These are phyloP conservation scores for Cryptomeria japonica DNA, from an alignment of 75 land plant species.

Conservation along the genomic window DNA sequence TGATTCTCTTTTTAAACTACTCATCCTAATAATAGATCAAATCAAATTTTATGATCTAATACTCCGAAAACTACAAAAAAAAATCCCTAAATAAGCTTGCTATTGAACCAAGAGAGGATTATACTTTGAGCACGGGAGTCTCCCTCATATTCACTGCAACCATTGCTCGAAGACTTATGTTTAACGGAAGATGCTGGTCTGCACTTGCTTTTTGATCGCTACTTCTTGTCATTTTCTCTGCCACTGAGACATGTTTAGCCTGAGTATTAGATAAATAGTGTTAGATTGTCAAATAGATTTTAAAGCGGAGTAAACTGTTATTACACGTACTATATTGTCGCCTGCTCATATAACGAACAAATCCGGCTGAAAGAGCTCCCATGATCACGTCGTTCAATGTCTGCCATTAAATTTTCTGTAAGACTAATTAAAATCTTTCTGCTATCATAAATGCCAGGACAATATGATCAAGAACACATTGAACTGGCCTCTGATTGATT, in stretches of 20 bases:
- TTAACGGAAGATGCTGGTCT: not conserved
- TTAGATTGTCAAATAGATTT: not conserved
- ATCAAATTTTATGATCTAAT: no score
- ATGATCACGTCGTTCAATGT: constrained; percentile 80
- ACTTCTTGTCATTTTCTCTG: not conserved
- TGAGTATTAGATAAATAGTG: not conserved
- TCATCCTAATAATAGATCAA: no score
- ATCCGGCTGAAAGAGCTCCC: constrained; percentile 18
- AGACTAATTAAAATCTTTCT: not conserved
- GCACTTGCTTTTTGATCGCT: not conserved
- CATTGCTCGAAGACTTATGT: not conserved
- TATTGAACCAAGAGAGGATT: no score
- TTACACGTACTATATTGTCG: not conserved
- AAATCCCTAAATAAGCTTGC: not conserved
- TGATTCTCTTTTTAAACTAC: no score
- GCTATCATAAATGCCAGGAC: no score
- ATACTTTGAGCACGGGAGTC: not conserved
- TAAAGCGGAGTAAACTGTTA: not conserved
- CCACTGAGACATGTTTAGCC: not conserved
- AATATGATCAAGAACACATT: not conserved
- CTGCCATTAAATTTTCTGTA: constrained; percentile 23
- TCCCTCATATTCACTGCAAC: not conserved
- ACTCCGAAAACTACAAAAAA: no score
- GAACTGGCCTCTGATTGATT: not conserved
- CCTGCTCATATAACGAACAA: constrained; percentile 48